Conservation (phyloP, 306 rosid genomes). For the Casuarina equisetifolia region DNA sequence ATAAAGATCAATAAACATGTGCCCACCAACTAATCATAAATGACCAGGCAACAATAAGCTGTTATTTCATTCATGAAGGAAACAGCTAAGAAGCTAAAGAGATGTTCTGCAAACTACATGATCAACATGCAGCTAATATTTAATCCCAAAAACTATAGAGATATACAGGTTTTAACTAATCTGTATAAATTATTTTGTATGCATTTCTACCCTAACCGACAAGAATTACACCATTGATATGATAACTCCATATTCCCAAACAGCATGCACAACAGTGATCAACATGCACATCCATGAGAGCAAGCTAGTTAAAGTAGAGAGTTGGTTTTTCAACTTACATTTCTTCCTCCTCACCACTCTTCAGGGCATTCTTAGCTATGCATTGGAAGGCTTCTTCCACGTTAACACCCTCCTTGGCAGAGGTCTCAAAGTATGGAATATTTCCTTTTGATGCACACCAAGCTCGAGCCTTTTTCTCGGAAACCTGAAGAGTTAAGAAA, state of each 20-base stretch:
- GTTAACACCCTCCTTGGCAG: conserved; percentile 96
- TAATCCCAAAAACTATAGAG: neutral
- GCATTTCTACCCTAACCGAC: neutral
- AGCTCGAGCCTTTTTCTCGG: conserved; percentile 96
- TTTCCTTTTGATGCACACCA: conserved; percentile 99
- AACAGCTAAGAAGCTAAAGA: neutral
- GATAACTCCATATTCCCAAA: neutral
- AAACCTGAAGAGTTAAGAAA: conserved; percentile 54
- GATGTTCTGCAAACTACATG: neutral
- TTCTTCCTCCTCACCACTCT: conserved; percentile 97
- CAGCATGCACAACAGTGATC: neutral
- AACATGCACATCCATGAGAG: neutral
- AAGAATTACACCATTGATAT: neutral
- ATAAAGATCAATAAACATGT: neutral
- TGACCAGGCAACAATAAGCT: neutral
- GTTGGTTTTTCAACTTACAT: conserved; percentile 61
- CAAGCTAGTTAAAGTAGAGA: conserved; percentile 19
- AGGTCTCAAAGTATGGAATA: conserved; percentile 97
- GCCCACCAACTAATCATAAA: neutral
- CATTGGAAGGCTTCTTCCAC: conserved; percentile 98
- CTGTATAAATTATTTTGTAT: neutral
- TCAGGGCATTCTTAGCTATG: conserved; percentile 93
- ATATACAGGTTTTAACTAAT: neutral
- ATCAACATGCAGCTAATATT: neutral
- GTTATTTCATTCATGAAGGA: neutral